Evolutionary conservation across 129 eudicot genomes (phyloP), one percentile per base, ranked within the genome.

Genomic region (Erigeron canadensis): DNA sequence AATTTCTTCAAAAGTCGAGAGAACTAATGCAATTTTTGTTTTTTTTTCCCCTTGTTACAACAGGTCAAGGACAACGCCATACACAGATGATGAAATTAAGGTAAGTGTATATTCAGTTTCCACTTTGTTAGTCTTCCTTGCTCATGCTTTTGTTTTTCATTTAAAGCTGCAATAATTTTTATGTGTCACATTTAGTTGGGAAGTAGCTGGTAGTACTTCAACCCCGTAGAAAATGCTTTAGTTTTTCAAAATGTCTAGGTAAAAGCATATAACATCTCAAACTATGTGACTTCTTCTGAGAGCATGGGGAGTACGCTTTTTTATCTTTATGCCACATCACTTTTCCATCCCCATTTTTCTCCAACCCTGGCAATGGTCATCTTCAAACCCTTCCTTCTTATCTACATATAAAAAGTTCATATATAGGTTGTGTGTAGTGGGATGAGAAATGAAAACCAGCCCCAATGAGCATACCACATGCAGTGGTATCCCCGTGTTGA

Each of bases 41-140:
- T 62, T n/a, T 37, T 60, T 59, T 69, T 70, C 47, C 48, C 34
- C 34, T 28, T 28, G 3, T 76, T 65, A 69, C 39, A 13, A 61
- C 83, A 92, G 98, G 84, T 58, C 58, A 67, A 83, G 96, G 73
- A 70, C 81, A 71, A 80, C 70, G 64, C 88, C 96, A 10, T 92
- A 92, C 70, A 83, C 98, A 0, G 96, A 92, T 58, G 84, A 86
- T 17, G 96, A 92, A 76, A 89, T 92, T 56, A 92, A 92, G 98
- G 98, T 92, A 85, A 59, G 45, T 46, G 5, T n/a, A 17, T 57
- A 22, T 19, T 56, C 0, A 8, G 18, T 56, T 16, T 19, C 37
- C 38, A n/a, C 37, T 56, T 69, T 8, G 34, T 0, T 28, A 28
- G 3, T 28, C 34, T 28, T 28, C 34, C 34, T 28, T 28, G 34